Evolutionary conservation across 176 grass and related monocot genomes (phyloP).

Genomic region (Rhipidocladum racemiflorum): DNA sequence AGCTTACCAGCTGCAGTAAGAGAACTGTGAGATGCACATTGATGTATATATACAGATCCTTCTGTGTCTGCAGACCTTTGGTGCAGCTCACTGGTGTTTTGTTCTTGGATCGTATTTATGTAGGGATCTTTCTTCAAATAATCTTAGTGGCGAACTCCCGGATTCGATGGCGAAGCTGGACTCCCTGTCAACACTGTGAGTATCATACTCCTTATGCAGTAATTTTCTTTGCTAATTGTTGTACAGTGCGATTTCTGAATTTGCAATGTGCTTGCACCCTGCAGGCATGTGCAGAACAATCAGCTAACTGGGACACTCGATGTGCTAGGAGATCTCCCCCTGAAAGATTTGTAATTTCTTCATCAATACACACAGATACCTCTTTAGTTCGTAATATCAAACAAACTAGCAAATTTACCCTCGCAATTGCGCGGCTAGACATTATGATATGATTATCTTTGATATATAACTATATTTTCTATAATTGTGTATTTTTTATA

Average conservation of each 20-base stretch:
- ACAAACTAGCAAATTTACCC: too few relatives aligned
- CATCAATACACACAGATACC: background rate
- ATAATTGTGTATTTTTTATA: too few relatives aligned
- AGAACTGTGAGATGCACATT: too few relatives aligned
- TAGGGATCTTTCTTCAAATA: slow-evolving; percentile 60
- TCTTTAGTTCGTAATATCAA: too few relatives aligned
- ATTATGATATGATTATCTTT: too few relatives aligned
- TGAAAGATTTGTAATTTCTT: slow-evolving; percentile 61
- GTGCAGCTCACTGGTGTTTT: too few relatives aligned
- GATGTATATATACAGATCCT: too few relatives aligned
- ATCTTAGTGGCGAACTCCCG: slow-evolving; percentile 36
- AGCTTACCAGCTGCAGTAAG: too few relatives aligned
- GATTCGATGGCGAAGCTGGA: slow-evolving; percentile 38
- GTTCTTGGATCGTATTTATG: background rate
- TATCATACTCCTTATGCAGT: background rate
- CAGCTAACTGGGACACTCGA: slow-evolving; percentile 49
- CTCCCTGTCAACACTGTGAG: slow-evolving; percentile 49
- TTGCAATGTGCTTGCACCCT: background rate
- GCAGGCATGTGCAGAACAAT: slow-evolving; percentile 62
- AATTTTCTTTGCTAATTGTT: background rate
- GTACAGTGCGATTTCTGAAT: background rate
- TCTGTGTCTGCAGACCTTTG: too few relatives aligned
- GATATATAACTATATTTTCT: too few relatives aligned
- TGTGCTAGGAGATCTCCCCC: slow-evolving; percentile 46
- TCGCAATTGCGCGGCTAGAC: too few relatives aligned